Conservation (phyloP, 768 basidiomycete species). For the Hydnomerulius pinastri region DNA sequence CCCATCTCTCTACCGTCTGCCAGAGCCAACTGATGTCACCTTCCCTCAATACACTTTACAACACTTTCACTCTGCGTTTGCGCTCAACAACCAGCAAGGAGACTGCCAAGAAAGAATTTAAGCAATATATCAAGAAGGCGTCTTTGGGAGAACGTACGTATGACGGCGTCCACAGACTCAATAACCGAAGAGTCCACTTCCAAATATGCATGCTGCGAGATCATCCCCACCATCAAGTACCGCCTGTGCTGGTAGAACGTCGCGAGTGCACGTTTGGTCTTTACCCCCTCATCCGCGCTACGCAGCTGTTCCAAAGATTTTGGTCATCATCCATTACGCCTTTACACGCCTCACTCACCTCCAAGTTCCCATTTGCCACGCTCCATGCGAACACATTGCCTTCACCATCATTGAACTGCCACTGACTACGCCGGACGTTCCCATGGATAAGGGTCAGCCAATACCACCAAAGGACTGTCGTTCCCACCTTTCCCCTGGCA, state of each 20-base stretch:
- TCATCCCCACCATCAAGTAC: constrained; percentile 33
- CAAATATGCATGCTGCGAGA: constrained; percentile 38
- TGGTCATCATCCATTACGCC: neutral
- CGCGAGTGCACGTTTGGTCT: constrained; percentile 31
- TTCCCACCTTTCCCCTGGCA: constrained; percentile 15
- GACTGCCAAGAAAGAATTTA: constrained; percentile 18
- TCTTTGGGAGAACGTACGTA: no score
- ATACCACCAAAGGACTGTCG: neutral
- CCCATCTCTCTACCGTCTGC: neutral
- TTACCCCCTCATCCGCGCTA: constrained; percentile 25
- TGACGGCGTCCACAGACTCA: constrained; percentile 37
- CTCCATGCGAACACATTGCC: constrained; percentile 24
- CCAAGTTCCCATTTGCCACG: constrained; percentile 6
- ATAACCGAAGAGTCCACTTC: constrained; percentile 35
- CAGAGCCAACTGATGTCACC: neutral
- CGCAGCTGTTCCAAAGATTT: constrained; percentile 23
- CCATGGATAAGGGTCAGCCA: constrained; percentile 7
- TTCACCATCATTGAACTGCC: constrained; percentile 27
- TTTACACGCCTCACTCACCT: constrained; percentile 7
- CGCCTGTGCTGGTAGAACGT: constrained; percentile 37
- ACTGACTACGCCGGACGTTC: constrained; percentile 10
- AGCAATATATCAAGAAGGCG: neutral
- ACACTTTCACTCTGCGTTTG: constrained; percentile 22
- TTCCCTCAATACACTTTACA: constrained; percentile 3
- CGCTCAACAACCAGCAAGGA: constrained; percentile 35